Percentiles rank a stretch among this genome's conserved stretches.
Conservation (phyloP, 306 rosid species). For the Myrica gale region DNA sequence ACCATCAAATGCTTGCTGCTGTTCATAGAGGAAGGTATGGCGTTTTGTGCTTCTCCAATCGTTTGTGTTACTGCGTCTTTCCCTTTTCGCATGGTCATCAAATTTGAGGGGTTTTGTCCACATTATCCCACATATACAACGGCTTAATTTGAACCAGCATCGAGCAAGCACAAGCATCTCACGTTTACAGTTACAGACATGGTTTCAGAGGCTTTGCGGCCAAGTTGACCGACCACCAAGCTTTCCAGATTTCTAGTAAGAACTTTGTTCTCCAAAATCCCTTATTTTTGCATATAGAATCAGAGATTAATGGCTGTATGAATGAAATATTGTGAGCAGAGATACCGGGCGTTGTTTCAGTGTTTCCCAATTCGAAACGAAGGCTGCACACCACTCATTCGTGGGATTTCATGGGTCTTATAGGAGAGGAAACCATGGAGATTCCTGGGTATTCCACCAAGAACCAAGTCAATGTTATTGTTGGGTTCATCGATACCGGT, state of each 20-base stretch:
- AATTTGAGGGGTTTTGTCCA: neutral
- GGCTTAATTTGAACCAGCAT: constrained; percentile 39
- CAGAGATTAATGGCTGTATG: constrained; percentile 15
- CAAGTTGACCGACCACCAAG: constrained; percentile 59
- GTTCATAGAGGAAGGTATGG: constrained; percentile 64
- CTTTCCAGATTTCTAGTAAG: constrained; percentile 62
- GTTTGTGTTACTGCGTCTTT: neutral
- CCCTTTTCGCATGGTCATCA: neutral
- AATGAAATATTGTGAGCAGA: constrained; percentile 43
- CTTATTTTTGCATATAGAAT: neutral
- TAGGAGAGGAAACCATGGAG: constrained; percentile 51
- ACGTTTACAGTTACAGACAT: constrained; percentile 66
- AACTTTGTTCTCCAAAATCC: neutral
- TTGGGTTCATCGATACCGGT: constrained; percentile 84
- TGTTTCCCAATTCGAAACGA: constrained; percentile 68
- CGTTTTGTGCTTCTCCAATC: neutral
- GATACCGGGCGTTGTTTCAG: constrained; percentile 72
- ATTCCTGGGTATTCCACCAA: constrained; percentile 44
- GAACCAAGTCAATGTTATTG: constrained; percentile 62
- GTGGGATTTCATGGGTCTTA: constrained; percentile 80
- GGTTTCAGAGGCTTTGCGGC: constrained; percentile 85
- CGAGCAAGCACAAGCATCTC: constrained; percentile 62
- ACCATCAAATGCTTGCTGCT: constrained; percentile 63
- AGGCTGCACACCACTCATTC: constrained; percentile 75
- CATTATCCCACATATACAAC: neutral